Base-by-base conservation (phyloP, 23 red algal genomes). In the Gracilariopsis chorda region DNA sequence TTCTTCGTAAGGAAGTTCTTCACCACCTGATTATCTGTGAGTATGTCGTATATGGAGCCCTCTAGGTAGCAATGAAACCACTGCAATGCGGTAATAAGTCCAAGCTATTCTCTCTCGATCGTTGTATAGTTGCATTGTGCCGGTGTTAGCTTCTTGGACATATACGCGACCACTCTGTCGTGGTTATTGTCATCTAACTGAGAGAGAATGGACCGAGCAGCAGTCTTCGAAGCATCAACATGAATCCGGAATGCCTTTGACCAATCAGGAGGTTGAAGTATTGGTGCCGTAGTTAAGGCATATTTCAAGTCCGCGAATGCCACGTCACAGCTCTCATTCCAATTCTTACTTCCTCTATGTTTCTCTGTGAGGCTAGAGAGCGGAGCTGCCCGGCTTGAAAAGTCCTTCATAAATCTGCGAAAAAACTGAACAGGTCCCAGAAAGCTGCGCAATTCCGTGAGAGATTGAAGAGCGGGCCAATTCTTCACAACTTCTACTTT, bases 361-460 rank as follows among this genome's bases (percentile, higher is more conserved):
- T 75, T 75, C 41, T 46, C 25, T 75, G 41, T 75, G 28, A 39
- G 69, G 43, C 43, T 39, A 39, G 69, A 39, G 10, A 75, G 69
- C 24, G 69, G 41, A 9, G 7, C 41, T 37, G 69, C 69, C 7
- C 33, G 24, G 33, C 28, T 39, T 39, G 69, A 39, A 37, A 75
- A 43, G 4, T 75, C 39, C 41, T 28, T 27, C 24, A 75, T 75
- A 19, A 75, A 75, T 39, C 8, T 75, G 25, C 69, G 32, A 37
- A 75, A 75, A 58, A 75, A 75, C 19, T 75, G 69, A 39, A 75
- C 25, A 25, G 43, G 41, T 39, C 69, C 69, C 7, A 75, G 25
- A 39, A 75, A 75, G 39, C 69, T 75, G 29, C 69, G 29, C 41
- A 39, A 46, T 37, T 75, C 69, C 32, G 69, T 75, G 33, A 75